Evolutionary conservation across 371 early-diverging fungal species (phyloP), one percentile per base, ranked within the genome.

Genomic region (Saksenaea oblongispora): DNA sequence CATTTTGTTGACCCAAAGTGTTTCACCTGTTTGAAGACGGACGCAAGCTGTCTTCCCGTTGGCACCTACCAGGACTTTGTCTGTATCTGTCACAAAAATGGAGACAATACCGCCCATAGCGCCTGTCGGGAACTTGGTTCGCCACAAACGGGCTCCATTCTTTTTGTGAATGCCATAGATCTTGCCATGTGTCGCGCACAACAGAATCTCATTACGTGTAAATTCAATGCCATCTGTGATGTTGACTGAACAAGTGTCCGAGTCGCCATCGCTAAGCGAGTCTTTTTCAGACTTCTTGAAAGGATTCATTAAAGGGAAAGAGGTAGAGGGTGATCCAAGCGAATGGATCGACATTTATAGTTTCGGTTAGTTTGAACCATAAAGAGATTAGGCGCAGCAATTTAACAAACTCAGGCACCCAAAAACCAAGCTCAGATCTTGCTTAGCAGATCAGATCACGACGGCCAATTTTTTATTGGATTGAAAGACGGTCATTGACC

Each of bases 101-200:
- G 76, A 76, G 0, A 73, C 60, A 13, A 71, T 44, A 34, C 67
- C 61, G 1, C 64, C 69, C 35, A 62, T 59, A 3, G 64, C 56
- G 8, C 67, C 55, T 13, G 59, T 41, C 22, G 68, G 67, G 34
- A 70, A 67, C 10, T 70, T 55, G 7, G 61, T 28, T 10, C 75
- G 59, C 78, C 78, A 78, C 10, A 74, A 41, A 3, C 70, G 64
- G 27, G n/a, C 37, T 8, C 78, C 78, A 56, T 62, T 58, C 3
- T 53, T 58, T 26, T 78, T 78, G 59, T 67, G 71, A 15, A 78
- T 22, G 17, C 71, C 75, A 65, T 74, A 78, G 9, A 74, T 67
- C n/a, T 70, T 72, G 44, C 78, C 75, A 37, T 71, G 62, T 5
- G 75, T 71, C 0, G 78, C 69, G 28, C 72, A 72, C 17, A 74